Evolutionary conservation across 2,329 filamentous ascomycete species (phyloP), one percentile per base, ranked within the genome.

Genomic region (Rosellinia necatrix): DNA sequence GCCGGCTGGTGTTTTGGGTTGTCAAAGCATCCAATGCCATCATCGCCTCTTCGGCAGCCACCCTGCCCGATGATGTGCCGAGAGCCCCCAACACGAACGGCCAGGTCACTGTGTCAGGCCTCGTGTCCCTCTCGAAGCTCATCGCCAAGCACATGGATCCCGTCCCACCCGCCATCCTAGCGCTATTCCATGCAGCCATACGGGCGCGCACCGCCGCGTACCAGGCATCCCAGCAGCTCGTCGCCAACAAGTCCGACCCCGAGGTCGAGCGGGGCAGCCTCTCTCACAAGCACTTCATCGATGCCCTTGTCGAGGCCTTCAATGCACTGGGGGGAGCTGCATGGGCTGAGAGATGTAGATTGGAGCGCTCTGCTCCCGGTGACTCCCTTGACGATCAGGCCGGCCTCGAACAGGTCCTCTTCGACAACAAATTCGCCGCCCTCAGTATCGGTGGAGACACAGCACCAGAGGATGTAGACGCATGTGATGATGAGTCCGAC

Each of bases 231-330:
- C 65, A 72, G 38, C 67, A 70, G 44, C 56, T 73, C 8, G 68
- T 67, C 27, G 64, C 66, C 6, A 50, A 63, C 6, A 68, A 66
- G 21, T 66, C 68, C 4, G 73, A 75, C 35, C 69, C 70, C 4
- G 71, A 74, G 6, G 64, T 75, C 6, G 63, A 75, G 46, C 66
- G 63, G 43, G 76, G 71, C 53, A 78, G 78, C 55, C 58, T 53
- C 2, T 68, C 68, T 1, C 76, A 80, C 60, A 74, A 74, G 40
- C 60, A 70, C 32, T 80, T 78, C 58, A 78, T 79, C 48, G 69
- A 78, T 38, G 68, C 67, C 2, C 69, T 80, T 2, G 66, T 59
- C 3, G 59, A 72, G 3, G 71, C 71, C 0, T 77, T 77, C 30
- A 27, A 69, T 0, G 62, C 64, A 6, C 47, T 59, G 10, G 56